Conservation (phyloP, 2,329 filamentous ascomycete genomes). For the Fusarium sp. region DNA sequence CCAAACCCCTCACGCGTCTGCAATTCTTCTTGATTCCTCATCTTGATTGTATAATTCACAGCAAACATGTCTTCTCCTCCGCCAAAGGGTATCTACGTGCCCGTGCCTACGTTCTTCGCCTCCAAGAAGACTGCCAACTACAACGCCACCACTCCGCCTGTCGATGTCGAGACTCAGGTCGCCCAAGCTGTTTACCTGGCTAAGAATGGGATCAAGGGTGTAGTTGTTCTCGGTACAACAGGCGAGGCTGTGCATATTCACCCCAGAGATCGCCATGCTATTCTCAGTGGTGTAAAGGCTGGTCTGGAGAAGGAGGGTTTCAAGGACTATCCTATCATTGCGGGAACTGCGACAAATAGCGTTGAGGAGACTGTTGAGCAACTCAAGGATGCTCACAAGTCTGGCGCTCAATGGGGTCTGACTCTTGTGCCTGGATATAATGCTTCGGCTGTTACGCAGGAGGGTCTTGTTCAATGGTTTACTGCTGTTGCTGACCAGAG, state of each 20-base stretch:
- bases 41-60: neutral
- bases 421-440: conserved; percentile 71
- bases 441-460: conserved; percentile 63
- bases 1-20: conserved; percentile 25
- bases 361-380: conserved; percentile 70
- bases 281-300: conserved; percentile 66
- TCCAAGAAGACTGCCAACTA: conserved; percentile 55
- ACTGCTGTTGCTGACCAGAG: conserved; percentile 67
- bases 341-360: conserved; percentile 69
- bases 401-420: conserved; percentile 69
- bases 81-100: conserved; percentile 68
- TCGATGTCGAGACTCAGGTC: conserved; percentile 69
- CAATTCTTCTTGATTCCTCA: neutral
- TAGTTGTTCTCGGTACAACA: conserved; percentile 72
- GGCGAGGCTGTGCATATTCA: conserved; percentile 73
- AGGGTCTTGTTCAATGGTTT: conserved; percentile 68
- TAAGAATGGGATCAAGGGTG: conserved; percentile 67
- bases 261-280: conserved; percentile 64
- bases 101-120: conserved; percentile 72
- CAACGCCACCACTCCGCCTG: conserved; percentile 58
- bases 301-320: conserved; percentile 67
- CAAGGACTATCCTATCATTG: conserved; percentile 69
- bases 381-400: conserved; percentile 64
- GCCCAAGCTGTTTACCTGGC: conserved; percentile 70
- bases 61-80: conserved; percentile 51